Conservation (phyloP, 139 green algal genomes). For the Pedinophyceae sp. region DNA sequence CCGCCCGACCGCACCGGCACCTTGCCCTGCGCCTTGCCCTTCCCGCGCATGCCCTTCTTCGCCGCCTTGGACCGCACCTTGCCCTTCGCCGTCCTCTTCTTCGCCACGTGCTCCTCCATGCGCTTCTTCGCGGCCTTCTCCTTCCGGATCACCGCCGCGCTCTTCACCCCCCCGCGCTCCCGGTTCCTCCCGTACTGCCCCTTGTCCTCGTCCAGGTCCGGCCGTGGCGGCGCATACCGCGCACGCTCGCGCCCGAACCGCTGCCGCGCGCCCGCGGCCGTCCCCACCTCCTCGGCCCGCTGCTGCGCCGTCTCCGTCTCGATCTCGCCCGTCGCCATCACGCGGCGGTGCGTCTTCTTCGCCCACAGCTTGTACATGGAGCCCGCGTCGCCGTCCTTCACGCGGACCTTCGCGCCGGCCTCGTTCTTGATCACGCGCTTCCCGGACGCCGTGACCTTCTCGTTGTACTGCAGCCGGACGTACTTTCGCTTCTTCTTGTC, state of each 20-base stretch:
- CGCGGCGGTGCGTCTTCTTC: not conserved
- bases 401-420: conserved; percentile 8
- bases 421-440: conserved; percentile 17
- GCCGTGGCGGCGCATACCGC: not conserved
- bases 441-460: conserved; percentile 20
- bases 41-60: conserved; percentile 1
- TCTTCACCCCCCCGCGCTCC: conserved; percentile 27
- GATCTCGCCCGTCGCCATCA: not conserved
- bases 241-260: not conserved
- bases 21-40: not conserved
- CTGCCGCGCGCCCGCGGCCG: not conserved
- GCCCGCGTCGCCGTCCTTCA: not conserved
- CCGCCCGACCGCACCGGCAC: conserved; percentile 3
- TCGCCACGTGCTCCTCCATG: conserved; percentile 13
- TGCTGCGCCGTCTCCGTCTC: not conserved
- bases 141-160: conserved; percentile 30
- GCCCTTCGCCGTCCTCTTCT: conserved; percentile 1
- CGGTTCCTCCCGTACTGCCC: not conserved
- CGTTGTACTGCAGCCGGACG: conserved; percentile 34
- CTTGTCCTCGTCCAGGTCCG: not conserved
- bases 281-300: not conserved
- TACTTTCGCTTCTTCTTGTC: conserved; percentile 58
- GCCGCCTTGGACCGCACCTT: not conserved
- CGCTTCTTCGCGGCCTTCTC: conserved; percentile 6
- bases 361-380: not conserved